Base-by-base conservation (phyloP, 768 basidiomycete species). In the Pisolithus albus region DNA sequence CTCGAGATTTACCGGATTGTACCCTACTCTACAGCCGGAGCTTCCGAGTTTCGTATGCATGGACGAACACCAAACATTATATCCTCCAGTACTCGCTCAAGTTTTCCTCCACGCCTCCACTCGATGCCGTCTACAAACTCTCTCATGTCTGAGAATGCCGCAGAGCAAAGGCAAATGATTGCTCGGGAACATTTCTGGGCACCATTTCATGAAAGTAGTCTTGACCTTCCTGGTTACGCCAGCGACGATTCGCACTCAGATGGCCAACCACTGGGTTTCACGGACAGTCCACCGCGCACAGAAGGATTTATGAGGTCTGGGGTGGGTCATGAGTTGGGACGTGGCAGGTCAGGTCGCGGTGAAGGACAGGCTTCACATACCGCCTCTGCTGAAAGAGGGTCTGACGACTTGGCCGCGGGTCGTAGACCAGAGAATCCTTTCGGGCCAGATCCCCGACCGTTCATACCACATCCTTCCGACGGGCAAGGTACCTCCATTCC, bases 71-170 rank as follows among this genome's bases (percentile, higher is more conserved):
- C 28, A 4, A 48, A 46, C 50, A 49, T 41, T 13, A 24, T 24
- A 46, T 57, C 42, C 47, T 55, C 49, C 18, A 19, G 7, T 16
- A 46, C 48, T 28, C 46, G 59, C 19, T 57, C 57, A 16, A 61
- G 59, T 45, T 30, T 52, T 39, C 56, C 59, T 37, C 15, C 55
- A 11, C 61, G 61, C 36, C 38, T 53, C 26, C 63, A 63, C 32
- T 8, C 69, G 30, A 55, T 67, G 16, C 65, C 68, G 6, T 62
- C 67, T 8, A 66, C 71, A 21, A 76, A 69, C 34, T 73, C 71
- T 0, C 70, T 74, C 41, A 69, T 74, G 38, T 67, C 70, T 1
- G 77, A 79, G 56, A 77, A 66, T 52, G 71, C 72, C 2, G 68
- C 68, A 10, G 77, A 77, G 48, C 66, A 70, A 43, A 67, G 74